Percentiles rank a stretch among this genome's conserved stretches.
Evolutionary conservation across 2,329 filamentous ascomycete genomes (phyloP).

Genomic region (Orbilia javanica): DNA sequence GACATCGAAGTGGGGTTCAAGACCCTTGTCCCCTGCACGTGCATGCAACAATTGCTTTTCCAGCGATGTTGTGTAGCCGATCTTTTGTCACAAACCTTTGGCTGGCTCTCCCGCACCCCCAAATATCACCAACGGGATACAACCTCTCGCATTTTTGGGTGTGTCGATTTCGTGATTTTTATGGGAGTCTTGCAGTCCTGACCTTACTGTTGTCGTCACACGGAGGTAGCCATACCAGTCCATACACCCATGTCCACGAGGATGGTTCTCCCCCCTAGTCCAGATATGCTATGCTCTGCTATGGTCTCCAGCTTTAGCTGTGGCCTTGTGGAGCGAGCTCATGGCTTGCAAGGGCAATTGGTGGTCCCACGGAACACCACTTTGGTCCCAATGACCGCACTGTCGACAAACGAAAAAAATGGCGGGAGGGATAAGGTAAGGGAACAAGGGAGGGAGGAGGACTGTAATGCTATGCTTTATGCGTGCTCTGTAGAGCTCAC

Average conservation of each 20-base stretch:
- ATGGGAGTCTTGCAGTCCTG: conserved; percentile 19
- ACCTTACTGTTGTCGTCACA: conserved; percentile 9
- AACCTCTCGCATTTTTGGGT: conserved; percentile 38
- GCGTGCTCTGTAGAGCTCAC: conserved; percentile 34
- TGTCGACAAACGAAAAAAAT: conserved; percentile 1
- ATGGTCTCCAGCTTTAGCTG: too few species aligned
- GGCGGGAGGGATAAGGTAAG: conserved; percentile 14
- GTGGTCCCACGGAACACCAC: conserved; percentile 35
- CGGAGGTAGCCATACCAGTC: conserved; percentile 21
- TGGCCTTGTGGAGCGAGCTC: conserved; percentile 27
- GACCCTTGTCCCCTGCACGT: conserved; percentile 48
- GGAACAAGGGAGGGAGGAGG: conserved; percentile 13
- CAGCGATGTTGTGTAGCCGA: conserved; percentile 49
- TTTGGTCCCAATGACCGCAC: conserved; percentile 16
- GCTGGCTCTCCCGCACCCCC: conserved; percentile 12
- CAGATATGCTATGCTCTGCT: too few species aligned
- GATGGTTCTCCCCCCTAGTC: conserved; percentile 11
- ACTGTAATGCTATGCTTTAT: too few species aligned
- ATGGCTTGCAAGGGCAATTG: conserved; percentile 1
- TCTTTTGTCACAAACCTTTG: conserved; percentile 32
- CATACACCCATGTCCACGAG: conserved; percentile 36
- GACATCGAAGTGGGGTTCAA: conserved; percentile 13
- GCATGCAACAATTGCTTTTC: conserved; percentile 46
- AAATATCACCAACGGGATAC: conserved; percentile 27
- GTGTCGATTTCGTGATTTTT: conserved; percentile 29